Evolutionary conservation across 768 basidiomycete genomes (phyloP), one percentile per base, ranked within the genome.

Genomic region (Gyrodon lividus): DNA sequence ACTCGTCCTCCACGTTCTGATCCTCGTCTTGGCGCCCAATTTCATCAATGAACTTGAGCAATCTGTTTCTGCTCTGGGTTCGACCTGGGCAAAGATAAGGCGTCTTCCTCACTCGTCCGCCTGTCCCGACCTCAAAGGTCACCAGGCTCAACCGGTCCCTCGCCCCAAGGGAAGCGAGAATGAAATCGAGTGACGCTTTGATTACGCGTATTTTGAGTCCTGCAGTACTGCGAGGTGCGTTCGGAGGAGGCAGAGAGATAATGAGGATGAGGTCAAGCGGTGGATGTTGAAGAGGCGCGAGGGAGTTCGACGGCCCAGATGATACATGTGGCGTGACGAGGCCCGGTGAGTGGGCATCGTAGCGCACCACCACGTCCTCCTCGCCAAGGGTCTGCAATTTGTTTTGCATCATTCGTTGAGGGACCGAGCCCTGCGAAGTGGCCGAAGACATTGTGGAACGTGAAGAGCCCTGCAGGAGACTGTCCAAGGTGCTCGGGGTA

Each of bases 251-350:
- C 2, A 98, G 74, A 12, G 94, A 92, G 34, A 98, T 73, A 49
- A 98, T 87, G 49, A 98, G 80, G 64, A 98, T 90, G 55, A 99
- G 79, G 68, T 99, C 97, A 61, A 97, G 76, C 5, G 92, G 80
- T 0, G 94, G 88, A 64, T 98, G 95, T 13, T 83, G 79, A 6
- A 94, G 80, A 8, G 92, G 89, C 0, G 84, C 76, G 28, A 93
- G 83, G 30, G 84, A 88, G 69, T 91, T 91, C 42, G 85, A 89
- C 22, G 89, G 82, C 7, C 86, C 86, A 17, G 82, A 76, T 9
- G 87, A 85, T 37, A 83, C 79, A 64, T 88, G 81, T 16, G 89
- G 87, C 26, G 85, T 79, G 30, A 86, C 84, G 50, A 88, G 67
- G 33, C 76, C 75, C 5, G 79, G 73, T 43, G 71, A 57, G 39